Conservation (phyloP, 768 basidiomycete species). For the Rhizopogon vinicolor region DNA sequence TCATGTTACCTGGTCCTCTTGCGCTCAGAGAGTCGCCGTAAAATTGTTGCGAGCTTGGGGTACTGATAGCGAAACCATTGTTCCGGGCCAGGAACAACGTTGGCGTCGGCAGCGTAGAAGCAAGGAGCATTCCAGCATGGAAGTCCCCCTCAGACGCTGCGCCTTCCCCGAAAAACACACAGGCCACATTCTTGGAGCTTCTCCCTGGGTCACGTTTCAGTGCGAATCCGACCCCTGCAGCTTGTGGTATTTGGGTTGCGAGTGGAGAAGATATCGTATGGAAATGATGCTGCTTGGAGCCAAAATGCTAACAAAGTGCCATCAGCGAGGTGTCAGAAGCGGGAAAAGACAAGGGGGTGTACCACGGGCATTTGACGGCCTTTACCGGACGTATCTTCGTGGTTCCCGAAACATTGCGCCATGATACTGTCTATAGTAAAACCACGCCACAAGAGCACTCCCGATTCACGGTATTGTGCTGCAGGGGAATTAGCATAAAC, state of each 20-base stretch:
- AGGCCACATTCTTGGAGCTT: constrained; percentile 69
- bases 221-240: constrained; percentile 89
- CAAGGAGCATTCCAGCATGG: constrained; percentile 83
- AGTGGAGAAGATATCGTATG: constrained; percentile 93
- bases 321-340: not conserved
- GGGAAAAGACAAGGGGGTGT: constrained; percentile 16
- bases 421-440: constrained; percentile 78
- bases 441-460: constrained; percentile 85
- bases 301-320: constrained; percentile 63
- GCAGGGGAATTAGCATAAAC: not conserved
- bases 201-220: constrained; percentile 72
- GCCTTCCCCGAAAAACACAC: constrained; percentile 91
- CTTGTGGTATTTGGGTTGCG: constrained; percentile 93
- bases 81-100: constrained; percentile 73
- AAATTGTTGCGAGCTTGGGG: constrained; percentile 85
- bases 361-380: constrained; percentile 95
- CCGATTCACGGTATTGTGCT: constrained; percentile 94
- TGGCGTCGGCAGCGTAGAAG: constrained; percentile 72
- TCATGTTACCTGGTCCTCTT: constrained; percentile 63
- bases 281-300: constrained; percentile 79
- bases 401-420: constrained; percentile 89
- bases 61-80: constrained; percentile 95
- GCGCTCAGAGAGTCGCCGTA: constrained; percentile 91
- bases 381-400: constrained; percentile 74
- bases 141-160: constrained; percentile 95